Percentiles rank a stretch among this genome's conserved stretches.
Evolutionary conservation across 768 basidiomycete species (phyloP).

Genomic region (Boletus sp.): DNA sequence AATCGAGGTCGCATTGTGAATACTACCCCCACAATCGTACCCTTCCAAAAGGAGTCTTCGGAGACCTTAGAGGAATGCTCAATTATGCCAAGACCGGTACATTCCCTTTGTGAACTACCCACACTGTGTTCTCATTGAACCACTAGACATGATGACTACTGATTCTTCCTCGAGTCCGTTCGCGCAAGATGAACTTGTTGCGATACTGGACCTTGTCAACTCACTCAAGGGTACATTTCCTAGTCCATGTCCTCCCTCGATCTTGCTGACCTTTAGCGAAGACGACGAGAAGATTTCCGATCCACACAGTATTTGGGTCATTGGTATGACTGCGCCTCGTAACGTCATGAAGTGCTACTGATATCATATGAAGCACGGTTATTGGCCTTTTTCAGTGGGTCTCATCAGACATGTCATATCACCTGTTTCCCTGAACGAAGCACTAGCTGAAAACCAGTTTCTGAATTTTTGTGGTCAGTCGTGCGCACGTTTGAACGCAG

Average conservation of each 20-base stretch:
- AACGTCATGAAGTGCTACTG: not conserved
- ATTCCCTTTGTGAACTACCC: not conserved
- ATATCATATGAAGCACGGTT: slow-evolving; percentile 10
- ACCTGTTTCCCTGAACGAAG: not conserved
- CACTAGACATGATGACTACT: slow-evolving; percentile 14
- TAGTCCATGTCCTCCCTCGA: not conserved
- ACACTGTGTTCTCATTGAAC: not conserved
- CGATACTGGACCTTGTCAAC: slow-evolving; percentile 14
- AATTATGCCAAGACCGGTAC: slow-evolving; percentile 13
- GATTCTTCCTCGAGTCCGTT: slow-evolving; percentile 19
- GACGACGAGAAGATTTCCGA: not conserved
- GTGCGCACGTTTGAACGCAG: slow-evolving; percentile 12
- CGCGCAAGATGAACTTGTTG: slow-evolving; percentile 8
- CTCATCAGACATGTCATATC: not conserved
- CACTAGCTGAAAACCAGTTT: slow-evolving; percentile 14
- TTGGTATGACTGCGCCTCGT: slow-evolving; percentile 4
- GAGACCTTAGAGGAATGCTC: slow-evolving; percentile 15
- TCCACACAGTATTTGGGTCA: slow-evolving; percentile 9
- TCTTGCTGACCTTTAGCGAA: not conserved
- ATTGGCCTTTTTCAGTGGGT: slow-evolving; percentile 14
- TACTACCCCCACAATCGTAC: slow-evolving; percentile 9
- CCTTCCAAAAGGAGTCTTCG: slow-evolving; percentile 4
- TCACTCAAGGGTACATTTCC: slow-evolving; percentile 9
- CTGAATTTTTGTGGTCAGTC: slow-evolving; percentile 12
- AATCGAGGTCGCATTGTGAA: slow-evolving; percentile 16